phyloP scores from a whole-genome alignment of 768 basidiomycete species.

The Leccinum boreale region DNA sequence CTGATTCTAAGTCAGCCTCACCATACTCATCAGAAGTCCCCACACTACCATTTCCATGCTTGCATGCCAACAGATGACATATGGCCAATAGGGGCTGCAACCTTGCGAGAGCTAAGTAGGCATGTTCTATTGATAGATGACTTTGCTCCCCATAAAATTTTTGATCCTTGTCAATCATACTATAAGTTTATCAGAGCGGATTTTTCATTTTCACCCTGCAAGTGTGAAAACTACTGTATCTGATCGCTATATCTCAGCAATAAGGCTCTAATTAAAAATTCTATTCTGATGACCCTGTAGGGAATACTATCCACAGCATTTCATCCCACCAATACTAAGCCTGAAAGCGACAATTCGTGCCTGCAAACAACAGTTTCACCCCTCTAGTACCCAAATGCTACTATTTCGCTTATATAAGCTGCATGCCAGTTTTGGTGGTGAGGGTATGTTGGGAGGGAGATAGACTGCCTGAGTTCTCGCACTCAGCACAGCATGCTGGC shows the following conservation, averaged over 20 bases:
- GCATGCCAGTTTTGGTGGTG: too few species aligned
- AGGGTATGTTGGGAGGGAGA: too few species aligned
- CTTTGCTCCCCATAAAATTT: not conserved
- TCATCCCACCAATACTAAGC: not conserved
- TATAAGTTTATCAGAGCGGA: not conserved
- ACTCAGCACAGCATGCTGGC: too few species aligned
- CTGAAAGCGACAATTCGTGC: not conserved
- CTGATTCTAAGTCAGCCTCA: too few species aligned
- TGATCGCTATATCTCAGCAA: not conserved
- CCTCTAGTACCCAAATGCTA: too few species aligned
- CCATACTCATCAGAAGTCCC: too few species aligned
- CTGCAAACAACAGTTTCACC: not conserved
- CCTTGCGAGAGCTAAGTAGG: too few species aligned
- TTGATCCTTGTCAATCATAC: not conserved
- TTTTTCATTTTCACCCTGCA: not conserved
- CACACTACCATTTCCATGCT: too few species aligned
- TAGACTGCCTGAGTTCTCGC: too few species aligned
- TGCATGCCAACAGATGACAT: too few species aligned
- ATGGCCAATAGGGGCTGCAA: too few species aligned
- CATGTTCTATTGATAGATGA: not conserved
- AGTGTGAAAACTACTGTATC: not conserved
- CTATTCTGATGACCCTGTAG: not conserved
- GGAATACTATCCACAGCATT: not conserved
- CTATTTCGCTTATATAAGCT: too few species aligned
- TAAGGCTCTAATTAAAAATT: not conserved